Evolutionary conservation across 306 rosid genomes (phyloP).

Genomic region (Cyamopsis tetragonoloba): DNA sequence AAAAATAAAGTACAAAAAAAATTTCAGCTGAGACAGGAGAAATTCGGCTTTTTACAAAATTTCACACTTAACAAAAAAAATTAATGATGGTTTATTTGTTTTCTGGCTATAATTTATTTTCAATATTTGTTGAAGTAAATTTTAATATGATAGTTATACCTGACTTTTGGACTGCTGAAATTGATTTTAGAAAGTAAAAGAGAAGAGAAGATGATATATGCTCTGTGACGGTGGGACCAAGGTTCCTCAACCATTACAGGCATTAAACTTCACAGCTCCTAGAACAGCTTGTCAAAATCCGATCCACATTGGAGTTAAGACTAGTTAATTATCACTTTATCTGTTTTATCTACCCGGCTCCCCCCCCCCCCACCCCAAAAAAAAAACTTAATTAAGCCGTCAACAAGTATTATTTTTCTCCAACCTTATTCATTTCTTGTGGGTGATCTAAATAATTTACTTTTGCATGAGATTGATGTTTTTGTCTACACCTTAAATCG

Average conservation of each 20-base stretch:
- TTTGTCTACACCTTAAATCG: not conserved
- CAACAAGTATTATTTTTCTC: not conserved
- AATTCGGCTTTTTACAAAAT: not conserved
- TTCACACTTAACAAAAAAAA: not conserved
- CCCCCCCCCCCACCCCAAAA: too few relatives aligned
- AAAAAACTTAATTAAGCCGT: too few relatives aligned
- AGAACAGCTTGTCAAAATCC: not conserved
- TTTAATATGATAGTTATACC: not conserved
- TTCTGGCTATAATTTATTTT: not conserved
- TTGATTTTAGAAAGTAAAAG: not conserved
- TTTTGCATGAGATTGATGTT: not conserved
- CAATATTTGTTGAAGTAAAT: not conserved
- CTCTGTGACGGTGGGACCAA: not conserved
- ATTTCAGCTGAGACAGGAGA: not conserved
- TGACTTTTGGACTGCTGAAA: not conserved
- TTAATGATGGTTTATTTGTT: not conserved
- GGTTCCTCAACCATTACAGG: not conserved
- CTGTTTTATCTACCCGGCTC: too few relatives aligned
- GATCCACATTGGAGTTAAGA: not conserved
- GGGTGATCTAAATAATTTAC: not conserved
- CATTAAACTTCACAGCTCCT: not conserved
- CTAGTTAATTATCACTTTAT: conserved; percentile 4
- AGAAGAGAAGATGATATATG: not conserved
- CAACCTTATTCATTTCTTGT: not conserved
- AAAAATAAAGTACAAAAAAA: not conserved